Conservation (phyloP, 2,329 filamentous ascomycete genomes). For the Exophiala calicioides region DNA sequence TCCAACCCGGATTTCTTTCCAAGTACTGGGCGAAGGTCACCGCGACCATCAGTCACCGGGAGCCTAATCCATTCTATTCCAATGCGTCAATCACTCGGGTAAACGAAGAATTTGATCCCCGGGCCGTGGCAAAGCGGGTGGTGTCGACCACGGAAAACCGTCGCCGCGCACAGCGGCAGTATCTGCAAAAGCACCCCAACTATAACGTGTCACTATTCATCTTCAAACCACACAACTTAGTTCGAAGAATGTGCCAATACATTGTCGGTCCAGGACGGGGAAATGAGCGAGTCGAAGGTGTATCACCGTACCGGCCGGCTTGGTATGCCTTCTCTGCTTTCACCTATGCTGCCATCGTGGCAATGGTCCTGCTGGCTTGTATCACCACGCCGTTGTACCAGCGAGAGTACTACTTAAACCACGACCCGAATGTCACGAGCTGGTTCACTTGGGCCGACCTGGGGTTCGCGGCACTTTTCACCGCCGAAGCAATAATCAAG, state of each 20-base stretch:
- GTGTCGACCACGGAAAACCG: constrained; percentile 79
- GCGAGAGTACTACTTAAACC: constrained; percentile 72
- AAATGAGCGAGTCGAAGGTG: constrained; percentile 80
- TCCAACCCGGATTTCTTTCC: constrained; percentile 61
- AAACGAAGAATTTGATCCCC: constrained; percentile 78
- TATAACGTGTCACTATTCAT: constrained; percentile 94
- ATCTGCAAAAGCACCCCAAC: constrained; percentile 78
- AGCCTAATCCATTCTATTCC: constrained; percentile 95
- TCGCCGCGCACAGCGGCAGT: constrained; percentile 87
- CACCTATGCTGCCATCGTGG: constrained; percentile 89
- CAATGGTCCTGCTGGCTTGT: constrained; percentile 96
- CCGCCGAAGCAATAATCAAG: constrained; percentile 83
- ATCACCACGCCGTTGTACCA: constrained; percentile 94
- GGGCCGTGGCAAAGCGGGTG: constrained; percentile 86
- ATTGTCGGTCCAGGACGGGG: constrained; percentile 91
- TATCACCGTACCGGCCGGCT: constrained; percentile 81
- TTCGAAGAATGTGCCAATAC: constrained; percentile 81
- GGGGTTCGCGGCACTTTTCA: constrained; percentile 85
- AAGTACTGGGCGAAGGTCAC: constrained; percentile 63
- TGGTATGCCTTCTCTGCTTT: constrained; percentile 95
- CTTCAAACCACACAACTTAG: constrained; percentile 73
- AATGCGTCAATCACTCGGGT: constrained; percentile 69
- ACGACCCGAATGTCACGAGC: constrained; percentile 64
- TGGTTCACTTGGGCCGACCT: constrained; percentile 97
- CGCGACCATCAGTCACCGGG: constrained; percentile 60